These are phyloP conservation scores for Entomortierella chlamydospora DNA, from an alignment of 192 early-diverging fungal genomes.

Conservation along the genomic window DNA sequence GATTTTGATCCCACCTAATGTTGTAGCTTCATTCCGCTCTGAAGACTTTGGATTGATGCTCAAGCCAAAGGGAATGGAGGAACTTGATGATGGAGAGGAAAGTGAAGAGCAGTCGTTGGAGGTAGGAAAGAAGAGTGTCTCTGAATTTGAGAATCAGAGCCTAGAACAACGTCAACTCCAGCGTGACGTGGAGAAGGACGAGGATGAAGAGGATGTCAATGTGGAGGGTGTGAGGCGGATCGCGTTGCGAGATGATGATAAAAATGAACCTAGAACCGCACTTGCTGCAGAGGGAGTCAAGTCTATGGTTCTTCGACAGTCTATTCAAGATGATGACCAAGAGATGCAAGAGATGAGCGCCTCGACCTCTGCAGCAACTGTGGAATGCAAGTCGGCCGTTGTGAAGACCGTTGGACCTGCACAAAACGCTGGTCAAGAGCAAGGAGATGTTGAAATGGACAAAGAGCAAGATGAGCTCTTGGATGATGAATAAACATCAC, in stretches of 20 bases:
- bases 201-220: slow-evolving; percentile 29
- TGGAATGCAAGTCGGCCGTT: not conserved
- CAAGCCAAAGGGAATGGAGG: slow-evolving; percentile 30
- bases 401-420: not conserved
- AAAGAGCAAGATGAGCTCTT: slow-evolving; percentile 1
- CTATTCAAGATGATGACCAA: not conserved
- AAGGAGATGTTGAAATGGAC: not conserved
- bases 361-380: not conserved
- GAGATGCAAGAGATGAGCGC: not conserved
- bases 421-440: not conserved
- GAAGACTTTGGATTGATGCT: slow-evolving; percentile 53
- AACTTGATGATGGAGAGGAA: slow-evolving; percentile 11
- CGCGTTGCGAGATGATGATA: slow-evolving; percentile 28
- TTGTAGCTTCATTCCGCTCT: slow-evolving; percentile 36
- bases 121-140: not conserved
- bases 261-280: not conserved
- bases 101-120: not conserved
- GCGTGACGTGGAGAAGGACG: not conserved
- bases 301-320: not conserved
- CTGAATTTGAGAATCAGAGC: not conserved
- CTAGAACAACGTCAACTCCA: too few species aligned
- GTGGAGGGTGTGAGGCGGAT: slow-evolving; percentile 30
- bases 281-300: not conserved
- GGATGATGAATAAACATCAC: not conserved
- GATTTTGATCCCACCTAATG: slow-evolving; percentile 52